Conservation (phyloP, 306 rosid genomes). For the Ceratonia siliqua region DNA sequence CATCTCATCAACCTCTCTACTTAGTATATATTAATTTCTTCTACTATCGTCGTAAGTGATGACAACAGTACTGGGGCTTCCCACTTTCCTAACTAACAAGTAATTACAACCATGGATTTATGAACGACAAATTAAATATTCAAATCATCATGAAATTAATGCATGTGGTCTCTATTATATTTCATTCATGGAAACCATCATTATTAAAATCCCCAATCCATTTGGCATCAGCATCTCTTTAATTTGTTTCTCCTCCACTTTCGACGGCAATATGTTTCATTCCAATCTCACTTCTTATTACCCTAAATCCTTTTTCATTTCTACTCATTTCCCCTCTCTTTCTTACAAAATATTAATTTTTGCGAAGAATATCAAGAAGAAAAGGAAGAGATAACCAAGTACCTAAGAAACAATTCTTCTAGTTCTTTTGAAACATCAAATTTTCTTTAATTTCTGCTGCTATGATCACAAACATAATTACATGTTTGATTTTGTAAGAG, state of each 20-base stretch:
- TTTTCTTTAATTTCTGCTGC: neutral
- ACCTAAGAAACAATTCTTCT: neutral
- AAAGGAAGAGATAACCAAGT: neutral
- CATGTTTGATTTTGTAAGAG: constrained; percentile 24
- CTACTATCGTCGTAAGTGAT: constrained; percentile 32
- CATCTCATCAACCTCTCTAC: constrained; percentile 27
- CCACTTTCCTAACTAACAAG: constrained; percentile 65
- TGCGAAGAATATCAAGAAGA: no score
- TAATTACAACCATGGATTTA: neutral
- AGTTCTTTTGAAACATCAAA: neutral
- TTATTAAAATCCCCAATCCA: no score
- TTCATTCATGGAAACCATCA: constrained; percentile 64
- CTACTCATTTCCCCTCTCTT: no score
- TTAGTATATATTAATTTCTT: neutral
- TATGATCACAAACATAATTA: constrained; percentile 14
- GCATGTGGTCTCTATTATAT: constrained; percentile 14
- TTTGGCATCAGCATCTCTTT: no score
- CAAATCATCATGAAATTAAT: constrained; percentile 29
- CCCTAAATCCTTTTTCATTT: neutral
- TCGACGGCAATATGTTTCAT: constrained; percentile 53
- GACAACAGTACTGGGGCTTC: constrained; percentile 33
- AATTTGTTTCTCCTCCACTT: constrained; percentile 68
- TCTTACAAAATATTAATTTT: no score
- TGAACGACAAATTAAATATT: constrained; percentile 8
- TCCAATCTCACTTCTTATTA: constrained; percentile 10